A percentile compares a stretch with the other conserved stretches of the same genome.
Evolutionary conservation across 75 land plant genomes (phyloP).

Genomic region (Sequoiadendron giganteum): DNA sequence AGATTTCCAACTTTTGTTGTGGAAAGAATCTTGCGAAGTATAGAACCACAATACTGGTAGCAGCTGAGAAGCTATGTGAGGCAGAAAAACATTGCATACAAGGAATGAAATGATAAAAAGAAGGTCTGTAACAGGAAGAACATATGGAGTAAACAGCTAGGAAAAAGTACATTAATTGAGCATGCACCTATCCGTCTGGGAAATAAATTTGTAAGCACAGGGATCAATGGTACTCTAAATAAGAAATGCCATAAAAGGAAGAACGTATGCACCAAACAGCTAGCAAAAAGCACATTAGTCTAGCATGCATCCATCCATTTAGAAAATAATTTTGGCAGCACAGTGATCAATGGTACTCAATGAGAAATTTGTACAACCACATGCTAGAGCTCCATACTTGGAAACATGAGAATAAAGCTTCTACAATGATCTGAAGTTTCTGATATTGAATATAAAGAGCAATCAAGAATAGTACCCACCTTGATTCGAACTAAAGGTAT

Average conservation of each 20-base stretch:
- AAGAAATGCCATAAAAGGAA: not conserved
- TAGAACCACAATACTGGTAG: not conserved
- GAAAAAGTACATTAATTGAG: not conserved
- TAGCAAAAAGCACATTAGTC: not conserved
- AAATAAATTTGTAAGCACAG: not conserved
- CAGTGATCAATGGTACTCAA: not conserved
- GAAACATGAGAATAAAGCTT: not conserved
- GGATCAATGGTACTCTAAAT: not conserved
- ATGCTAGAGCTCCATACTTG: not conserved
- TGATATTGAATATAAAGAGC: not conserved
- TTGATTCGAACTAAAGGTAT: slow-evolving; percentile 88
- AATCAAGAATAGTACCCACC: slow-evolving; percentile 37
- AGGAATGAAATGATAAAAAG: not conserved
- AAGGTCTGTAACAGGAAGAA: not conserved
- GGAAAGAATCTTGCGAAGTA: not conserved
- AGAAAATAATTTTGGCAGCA: not conserved
- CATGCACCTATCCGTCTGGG: not conserved
- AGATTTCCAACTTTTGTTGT: not conserved
- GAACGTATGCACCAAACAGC: not conserved
- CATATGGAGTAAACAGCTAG: not conserved
- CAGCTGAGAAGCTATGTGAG: not conserved
- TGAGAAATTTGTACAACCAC: not conserved
- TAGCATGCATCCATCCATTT: not conserved
- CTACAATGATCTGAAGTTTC: not conserved
- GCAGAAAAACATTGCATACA: not conserved